Conservation (phyloP, 169 alveolate species). For the Cryptosporidium ryanae region DNA sequence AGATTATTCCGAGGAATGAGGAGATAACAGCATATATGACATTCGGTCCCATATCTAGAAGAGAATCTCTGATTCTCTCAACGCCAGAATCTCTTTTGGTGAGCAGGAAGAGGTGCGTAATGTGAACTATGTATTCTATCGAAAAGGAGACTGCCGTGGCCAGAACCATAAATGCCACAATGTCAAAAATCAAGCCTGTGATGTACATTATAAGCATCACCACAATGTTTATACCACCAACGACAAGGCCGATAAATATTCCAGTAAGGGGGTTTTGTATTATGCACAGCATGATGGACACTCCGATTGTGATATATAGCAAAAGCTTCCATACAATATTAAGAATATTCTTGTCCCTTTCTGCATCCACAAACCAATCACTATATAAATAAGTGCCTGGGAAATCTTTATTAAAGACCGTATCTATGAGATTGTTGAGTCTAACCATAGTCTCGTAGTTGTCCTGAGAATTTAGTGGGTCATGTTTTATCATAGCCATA, state of each 20-base stretch:
- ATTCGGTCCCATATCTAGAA: constrained; percentile 74
- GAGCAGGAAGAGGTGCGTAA: constrained; percentile 43
- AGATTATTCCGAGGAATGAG: constrained; percentile 58
- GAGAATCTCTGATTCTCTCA: constrained; percentile 60
- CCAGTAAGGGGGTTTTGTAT: constrained; percentile 73
- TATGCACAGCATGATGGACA: constrained; percentile 68
- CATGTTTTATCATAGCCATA: constrained; percentile 46
- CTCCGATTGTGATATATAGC: constrained; percentile 57
- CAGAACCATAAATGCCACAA: constrained; percentile 69
- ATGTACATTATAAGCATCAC: constrained; percentile 61
- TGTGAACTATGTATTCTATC: constrained; percentile 64
- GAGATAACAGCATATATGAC: constrained; percentile 69
- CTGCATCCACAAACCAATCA: constrained; percentile 71
- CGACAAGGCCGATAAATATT: constrained; percentile 62
- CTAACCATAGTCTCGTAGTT: constrained; percentile 50
- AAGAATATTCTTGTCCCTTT: constrained; percentile 47
- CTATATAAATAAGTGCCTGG: constrained; percentile 70
- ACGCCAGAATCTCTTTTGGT: constrained; percentile 62
- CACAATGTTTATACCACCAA: constrained; percentile 55
- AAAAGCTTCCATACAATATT: constrained; percentile 64
- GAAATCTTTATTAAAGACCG: constrained; percentile 48
- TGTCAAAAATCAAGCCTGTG: constrained; percentile 64
- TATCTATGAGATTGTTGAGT: constrained; percentile 27
- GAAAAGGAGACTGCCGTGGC: constrained; percentile 73
- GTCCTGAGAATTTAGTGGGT: constrained; percentile 38